A percentile compares a stretch with the other conserved stretches of the same genome.
phyloP scores from a whole-genome alignment of 108 stramenopile genomes.

The Bacterosira constricta region DNA sequence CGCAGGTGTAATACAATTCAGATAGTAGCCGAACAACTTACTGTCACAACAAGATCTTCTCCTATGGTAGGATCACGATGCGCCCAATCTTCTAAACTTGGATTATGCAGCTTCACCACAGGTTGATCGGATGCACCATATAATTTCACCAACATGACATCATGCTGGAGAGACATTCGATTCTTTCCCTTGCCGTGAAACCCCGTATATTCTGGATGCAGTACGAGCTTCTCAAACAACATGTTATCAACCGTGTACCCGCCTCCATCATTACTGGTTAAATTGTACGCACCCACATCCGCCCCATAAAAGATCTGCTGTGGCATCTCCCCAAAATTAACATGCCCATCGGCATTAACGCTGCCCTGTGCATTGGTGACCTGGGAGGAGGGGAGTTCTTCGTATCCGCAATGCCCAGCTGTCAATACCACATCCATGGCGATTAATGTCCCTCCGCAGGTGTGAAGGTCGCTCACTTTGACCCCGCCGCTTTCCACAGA shows the following conservation, averaged over 20 bases:
- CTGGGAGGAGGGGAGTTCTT: neutral
- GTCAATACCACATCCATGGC: constrained; percentile 43
- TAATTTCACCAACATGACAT: constrained; percentile 51
- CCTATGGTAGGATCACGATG: constrained; percentile 4
- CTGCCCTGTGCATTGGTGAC: neutral
- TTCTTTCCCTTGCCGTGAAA: neutral
- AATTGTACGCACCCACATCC: constrained; percentile 46
- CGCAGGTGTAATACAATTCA: neutral
- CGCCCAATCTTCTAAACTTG: neutral
- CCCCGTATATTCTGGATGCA: constrained; percentile 44
- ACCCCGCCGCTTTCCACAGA: neutral
- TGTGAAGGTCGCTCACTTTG: constrained; percentile 11
- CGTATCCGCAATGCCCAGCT: constrained; percentile 47
- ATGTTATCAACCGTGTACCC: constrained; percentile 31
- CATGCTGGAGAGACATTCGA: constrained; percentile 21
- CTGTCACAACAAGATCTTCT: constrained; percentile 31
- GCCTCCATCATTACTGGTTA: constrained; percentile 9
- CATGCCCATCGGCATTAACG: neutral
- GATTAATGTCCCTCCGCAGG: constrained; percentile 43
- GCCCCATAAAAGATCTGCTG: constrained; percentile 35
- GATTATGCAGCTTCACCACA: constrained; percentile 41
- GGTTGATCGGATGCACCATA: constrained; percentile 45
- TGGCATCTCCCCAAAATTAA: constrained; percentile 8
- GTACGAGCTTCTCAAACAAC: constrained; percentile 35
- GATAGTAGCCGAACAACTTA: neutral